phyloP scores from a whole-genome alignment of 768 basidiomycete genomes.

The Galerina marginata region DNA sequence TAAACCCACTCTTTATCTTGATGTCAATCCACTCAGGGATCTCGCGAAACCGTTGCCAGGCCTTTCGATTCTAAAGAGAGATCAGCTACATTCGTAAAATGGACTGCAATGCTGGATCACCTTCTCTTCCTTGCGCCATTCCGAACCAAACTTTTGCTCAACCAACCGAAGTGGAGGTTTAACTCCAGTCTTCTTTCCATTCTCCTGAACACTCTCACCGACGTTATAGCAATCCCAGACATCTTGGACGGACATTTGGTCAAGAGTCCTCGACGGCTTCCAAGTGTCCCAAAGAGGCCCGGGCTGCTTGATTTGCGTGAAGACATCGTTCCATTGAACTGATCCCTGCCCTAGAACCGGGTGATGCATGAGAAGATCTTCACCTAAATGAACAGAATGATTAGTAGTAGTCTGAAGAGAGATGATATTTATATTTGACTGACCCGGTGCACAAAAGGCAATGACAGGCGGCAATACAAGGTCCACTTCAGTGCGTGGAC shows the following conservation, averaged over 20 bases:
- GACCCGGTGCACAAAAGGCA: not conserved
- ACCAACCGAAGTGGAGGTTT: not conserved
- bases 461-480: not conserved
- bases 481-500: not conserved
- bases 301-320: not conserved
- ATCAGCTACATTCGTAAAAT: not conserved
- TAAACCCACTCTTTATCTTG: no score
- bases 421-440: not conserved
- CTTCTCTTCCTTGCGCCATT: no score
- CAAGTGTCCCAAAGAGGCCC: not conserved
- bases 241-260: not conserved
- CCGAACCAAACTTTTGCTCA: not conserved
- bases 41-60: not conserved
- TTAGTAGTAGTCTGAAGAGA: no score
- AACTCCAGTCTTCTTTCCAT: not conserved
- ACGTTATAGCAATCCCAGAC: not conserved
- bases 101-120: no score
- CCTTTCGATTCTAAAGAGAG: not conserved
- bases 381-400: no score
- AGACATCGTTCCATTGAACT: not conserved
- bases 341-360: not conserved
- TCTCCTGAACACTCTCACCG: not conserved
- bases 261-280: not conserved
- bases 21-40: not conserved
- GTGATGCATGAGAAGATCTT: no score